phyloP scores from a whole-genome alignment of 495 filamentous ascomycete genomes.

The Trichoderma erinaceum region DNA sequence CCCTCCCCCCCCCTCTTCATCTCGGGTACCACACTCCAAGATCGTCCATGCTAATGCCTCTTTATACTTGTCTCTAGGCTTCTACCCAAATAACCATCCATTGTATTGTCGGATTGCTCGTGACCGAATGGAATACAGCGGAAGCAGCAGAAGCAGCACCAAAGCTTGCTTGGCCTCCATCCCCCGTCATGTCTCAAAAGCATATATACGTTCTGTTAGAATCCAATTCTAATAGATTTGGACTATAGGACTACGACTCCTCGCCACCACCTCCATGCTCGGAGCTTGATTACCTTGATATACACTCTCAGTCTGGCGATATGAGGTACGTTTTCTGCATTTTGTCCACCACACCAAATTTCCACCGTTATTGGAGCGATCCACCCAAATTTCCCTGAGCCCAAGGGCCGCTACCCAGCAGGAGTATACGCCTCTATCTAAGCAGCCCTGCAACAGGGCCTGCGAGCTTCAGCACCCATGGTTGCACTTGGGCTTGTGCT shows the following conservation, averaged over 20 bases:
- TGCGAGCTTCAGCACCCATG: not conserved
- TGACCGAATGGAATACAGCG: not conserved
- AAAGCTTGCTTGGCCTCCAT: not conserved
- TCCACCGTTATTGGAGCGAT: not conserved
- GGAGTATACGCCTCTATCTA: not conserved
- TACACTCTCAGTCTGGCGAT: constrained; percentile 4
- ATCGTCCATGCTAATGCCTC: not conserved
- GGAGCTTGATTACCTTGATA: constrained; percentile 11
- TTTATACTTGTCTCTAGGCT: not conserved
- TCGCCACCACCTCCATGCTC: constrained; percentile 10
- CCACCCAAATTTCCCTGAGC: not conserved
- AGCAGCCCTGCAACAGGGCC: not conserved
- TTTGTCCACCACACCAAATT: not conserved
- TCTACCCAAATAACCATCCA: not conserved
- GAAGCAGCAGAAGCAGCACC: not conserved
- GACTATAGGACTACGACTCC: constrained; percentile 7
- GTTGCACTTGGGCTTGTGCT: constrained; percentile 4
- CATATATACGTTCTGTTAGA: not conserved
- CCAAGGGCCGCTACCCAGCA: not conserved
- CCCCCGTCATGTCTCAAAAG: not conserved
- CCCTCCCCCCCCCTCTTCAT: not conserved
- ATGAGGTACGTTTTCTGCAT: not conserved
- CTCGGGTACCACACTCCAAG: not conserved
- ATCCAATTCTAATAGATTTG: not conserved
- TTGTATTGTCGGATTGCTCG: not conserved